Evolutionary conservation across 306 rosid genomes (phyloP), one percentile per base, ranked within the genome.

Genomic region (Hippophae gyantsensis): DNA sequence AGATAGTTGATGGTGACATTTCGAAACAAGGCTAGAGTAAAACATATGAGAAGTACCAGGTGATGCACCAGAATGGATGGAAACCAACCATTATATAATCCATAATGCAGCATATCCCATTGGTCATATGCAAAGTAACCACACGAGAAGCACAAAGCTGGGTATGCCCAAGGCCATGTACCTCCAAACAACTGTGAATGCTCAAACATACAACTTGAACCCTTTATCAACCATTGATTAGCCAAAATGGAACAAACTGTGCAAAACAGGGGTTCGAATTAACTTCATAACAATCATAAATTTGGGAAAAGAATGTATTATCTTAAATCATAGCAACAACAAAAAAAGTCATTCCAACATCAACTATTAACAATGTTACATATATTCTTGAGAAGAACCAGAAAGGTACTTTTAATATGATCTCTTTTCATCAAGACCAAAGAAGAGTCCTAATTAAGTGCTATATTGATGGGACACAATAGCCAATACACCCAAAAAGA

Each of bases 111-210:
- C 99, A 92, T 92, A 75, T 88, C 99, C 90, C 83, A 88, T 75
- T 92, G 99, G 71, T 86, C 99, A 69, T 92, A 88, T 32, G 99
- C 99, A 80, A 92, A 92, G 79, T 92, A 92, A 66, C 96, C 99
- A 57, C 95, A 83, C 11, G 96, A 92, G 80, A 92, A 81, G 77
- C 95, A 82, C 81, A 92, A 50, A 48, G 96, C 88, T 42, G 81
- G 78, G 76, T 80, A 79, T 9, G 89, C 95, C 96, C 99, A 78
- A 6, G 89, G 82, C 96, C 99, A 92, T 56, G 89, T 80, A 13
- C 78, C 80, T 40, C 82, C 85, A 67, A 88, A 78, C 81, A 88
- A 72, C 65, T 78, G 78, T 6, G 95, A 80, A 75, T 92, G 99
- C 32, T 85, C 93, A 77, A 92, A 83, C 88, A 92, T 92, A 64